phyloP scores from a whole-genome alignment of 805 yeast genomes.

The Candida nitratophila region DNA sequence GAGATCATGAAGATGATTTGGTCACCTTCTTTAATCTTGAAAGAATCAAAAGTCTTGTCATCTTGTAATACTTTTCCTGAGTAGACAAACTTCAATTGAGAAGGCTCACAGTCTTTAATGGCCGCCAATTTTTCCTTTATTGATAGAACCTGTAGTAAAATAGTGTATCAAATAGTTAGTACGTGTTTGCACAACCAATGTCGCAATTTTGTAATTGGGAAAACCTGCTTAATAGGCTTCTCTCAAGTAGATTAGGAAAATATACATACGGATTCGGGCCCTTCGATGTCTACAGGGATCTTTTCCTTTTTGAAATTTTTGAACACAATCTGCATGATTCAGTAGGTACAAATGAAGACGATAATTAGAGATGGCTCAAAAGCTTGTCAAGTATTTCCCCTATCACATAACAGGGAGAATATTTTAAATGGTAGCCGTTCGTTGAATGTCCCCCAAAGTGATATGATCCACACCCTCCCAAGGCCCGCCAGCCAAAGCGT shows the following conservation, averaged over 20 bases:
- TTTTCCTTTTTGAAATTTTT: slow-evolving; percentile 92
- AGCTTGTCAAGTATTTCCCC: too few relatives aligned
- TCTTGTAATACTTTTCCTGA: slow-evolving; percentile 87
- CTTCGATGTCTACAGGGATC: slow-evolving; percentile 71
- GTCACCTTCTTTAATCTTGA: slow-evolving; percentile 76
- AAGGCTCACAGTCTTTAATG: slow-evolving; percentile 58
- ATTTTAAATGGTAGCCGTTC: too few relatives aligned
- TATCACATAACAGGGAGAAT: too few relatives aligned
- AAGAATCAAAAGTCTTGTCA: slow-evolving; percentile 62
- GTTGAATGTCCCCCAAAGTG: too few relatives aligned
- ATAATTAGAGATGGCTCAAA: too few relatives aligned
- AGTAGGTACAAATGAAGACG: not conserved
- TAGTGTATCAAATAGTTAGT: not conserved
- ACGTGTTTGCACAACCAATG: too few relatives aligned
- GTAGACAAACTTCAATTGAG: slow-evolving; percentile 82
- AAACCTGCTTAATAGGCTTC: too few relatives aligned
- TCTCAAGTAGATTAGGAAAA: too few relatives aligned
- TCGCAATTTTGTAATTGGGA: too few relatives aligned
- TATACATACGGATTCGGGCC: slow-evolving; percentile 51
- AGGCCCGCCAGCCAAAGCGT: too few relatives aligned
- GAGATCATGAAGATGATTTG: slow-evolving; percentile 91
- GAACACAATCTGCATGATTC: slow-evolving; percentile 65
- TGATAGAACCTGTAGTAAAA: slow-evolving; percentile 42
- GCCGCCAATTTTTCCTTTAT: slow-evolving; percentile 69
- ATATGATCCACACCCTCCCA: too few relatives aligned